Evolutionary conservation across 495 filamentous ascomycete species (phyloP).

Genomic region (Extremus antarcticus): DNA sequence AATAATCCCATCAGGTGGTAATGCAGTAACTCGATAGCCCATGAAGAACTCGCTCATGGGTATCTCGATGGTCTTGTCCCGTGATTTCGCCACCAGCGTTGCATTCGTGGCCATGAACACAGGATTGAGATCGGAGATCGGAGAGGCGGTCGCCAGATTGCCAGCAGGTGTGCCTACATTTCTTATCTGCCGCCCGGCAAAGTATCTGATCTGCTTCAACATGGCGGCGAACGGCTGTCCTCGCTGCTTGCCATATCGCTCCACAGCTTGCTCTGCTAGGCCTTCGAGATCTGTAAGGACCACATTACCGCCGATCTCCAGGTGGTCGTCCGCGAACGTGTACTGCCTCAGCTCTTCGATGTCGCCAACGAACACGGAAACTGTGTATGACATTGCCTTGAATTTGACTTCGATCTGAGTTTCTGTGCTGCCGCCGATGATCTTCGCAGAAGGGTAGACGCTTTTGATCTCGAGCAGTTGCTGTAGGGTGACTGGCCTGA

Average conservation of each 20-base stretch:
- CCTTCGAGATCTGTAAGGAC: conserved; percentile 73
- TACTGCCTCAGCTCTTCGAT: conserved; percentile 79
- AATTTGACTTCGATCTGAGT: conserved; percentile 98
- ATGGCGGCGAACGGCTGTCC: conserved; percentile 67
- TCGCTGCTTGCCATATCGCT: conserved; percentile 59
- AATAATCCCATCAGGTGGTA: conserved; percentile 75
- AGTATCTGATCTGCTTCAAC: conserved; percentile 75
- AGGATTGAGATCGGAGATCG: conserved; percentile 93
- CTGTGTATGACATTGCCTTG: conserved; percentile 81
- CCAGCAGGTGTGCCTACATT: conserved; percentile 95
- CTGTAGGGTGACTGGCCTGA: conserved; percentile 72
- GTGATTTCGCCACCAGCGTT: conserved; percentile 63
- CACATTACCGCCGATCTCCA: conserved; percentile 88
- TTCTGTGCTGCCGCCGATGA: conserved; percentile 92
- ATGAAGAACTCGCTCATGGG: conserved; percentile 91
- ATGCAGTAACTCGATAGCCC: conserved; percentile 75
- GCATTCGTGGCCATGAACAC: conserved; percentile 84
- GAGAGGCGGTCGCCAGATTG: conserved; percentile 88
- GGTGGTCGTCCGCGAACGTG: conserved; percentile 61
- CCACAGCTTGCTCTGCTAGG: conserved; percentile 63
- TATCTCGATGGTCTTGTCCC: conserved; percentile 60
- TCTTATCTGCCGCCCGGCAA: conserved; percentile 89
- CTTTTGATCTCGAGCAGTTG: conserved; percentile 87
- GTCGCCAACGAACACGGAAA: conserved; percentile 87
- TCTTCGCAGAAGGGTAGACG: conserved; percentile 73